phyloP scores from a whole-genome alignment of 1,284 basidiomycete genomes.

The Sphagnurus paluster region DNA sequence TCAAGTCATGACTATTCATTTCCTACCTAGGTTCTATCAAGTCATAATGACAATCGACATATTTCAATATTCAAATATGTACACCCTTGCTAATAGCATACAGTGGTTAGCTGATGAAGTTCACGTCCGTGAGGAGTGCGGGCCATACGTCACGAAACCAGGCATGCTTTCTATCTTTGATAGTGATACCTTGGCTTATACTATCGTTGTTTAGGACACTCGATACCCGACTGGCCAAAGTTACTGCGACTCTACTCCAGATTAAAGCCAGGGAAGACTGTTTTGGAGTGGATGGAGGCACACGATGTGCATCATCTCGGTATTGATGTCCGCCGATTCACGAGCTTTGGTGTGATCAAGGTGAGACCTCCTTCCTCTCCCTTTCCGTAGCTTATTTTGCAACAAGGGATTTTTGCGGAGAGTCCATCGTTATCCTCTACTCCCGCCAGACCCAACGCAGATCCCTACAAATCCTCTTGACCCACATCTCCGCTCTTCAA shows the following conservation, averaged over 20 bases:
- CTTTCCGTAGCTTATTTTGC: conserved; percentile 1
- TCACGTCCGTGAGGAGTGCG: conserved; percentile 86
- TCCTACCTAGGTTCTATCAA: conserved; percentile 82
- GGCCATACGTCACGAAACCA: conserved; percentile 81
- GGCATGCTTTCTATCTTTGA: conserved; percentile 42
- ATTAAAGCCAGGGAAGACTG: conserved; percentile 81
- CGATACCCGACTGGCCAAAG: conserved; percentile 78
- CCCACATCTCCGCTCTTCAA: conserved; percentile 8
- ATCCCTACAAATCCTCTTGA: conserved; percentile 18
- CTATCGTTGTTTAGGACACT: conserved; percentile 37
- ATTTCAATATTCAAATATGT: conserved; percentile 99
- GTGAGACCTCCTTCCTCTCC: conserved; percentile 31
- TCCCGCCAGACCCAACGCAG: conserved; percentile 38
- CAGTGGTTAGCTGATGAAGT: conserved; percentile 83
- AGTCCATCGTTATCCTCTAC: conserved; percentile 89
- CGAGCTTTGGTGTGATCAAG: conserved; percentile 99
- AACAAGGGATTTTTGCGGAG: conserved; percentile 85
- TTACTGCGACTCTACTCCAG: conserved; percentile 86
- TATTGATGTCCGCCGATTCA: conserved; percentile 91
- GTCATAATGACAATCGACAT: conserved; percentile 96
- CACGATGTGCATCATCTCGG: conserved; percentile 72
- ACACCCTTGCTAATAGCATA: conserved; percentile 83
- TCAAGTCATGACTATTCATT: conserved; percentile 3
- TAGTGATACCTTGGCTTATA: conserved; percentile 2
- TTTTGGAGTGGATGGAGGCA: conserved; percentile 88